Conservation (phyloP, 2,329 filamentous ascomycete species). For the Stemphylium lycopersici region DNA sequence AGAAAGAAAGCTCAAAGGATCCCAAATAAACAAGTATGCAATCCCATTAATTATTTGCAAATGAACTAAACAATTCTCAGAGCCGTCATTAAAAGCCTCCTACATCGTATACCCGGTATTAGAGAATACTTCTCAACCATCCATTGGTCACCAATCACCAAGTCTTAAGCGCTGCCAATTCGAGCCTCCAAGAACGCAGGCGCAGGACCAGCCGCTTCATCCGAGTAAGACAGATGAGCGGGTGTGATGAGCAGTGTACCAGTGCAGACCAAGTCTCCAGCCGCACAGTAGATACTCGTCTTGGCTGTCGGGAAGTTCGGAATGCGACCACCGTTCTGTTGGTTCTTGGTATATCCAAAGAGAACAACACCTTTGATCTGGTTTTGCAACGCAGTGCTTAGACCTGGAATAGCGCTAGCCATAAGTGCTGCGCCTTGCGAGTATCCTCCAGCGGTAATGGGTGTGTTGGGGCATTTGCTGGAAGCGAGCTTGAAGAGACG, state of each 20-base stretch:
- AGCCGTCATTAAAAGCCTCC: no score
- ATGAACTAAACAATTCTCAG: no score
- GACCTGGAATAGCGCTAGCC: conserved; percentile 34
- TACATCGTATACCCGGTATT: no score
- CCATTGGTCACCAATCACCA: no score
- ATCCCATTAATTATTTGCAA: no score
- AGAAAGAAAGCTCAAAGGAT: no score
- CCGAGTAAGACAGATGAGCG: conserved; percentile 38
- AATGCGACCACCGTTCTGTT: conserved; percentile 44
- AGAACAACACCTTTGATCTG: conserved; percentile 45
- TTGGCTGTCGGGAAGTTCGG: conserved; percentile 38
- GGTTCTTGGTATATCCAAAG: conserved; percentile 49
- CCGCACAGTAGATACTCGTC: conserved; percentile 42
- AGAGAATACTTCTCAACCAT: no score
- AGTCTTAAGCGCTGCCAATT: neutral
- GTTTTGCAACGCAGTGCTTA: conserved; percentile 32
- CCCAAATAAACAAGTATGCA: no score
- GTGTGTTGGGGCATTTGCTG: conserved; percentile 46
- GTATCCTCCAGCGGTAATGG: conserved; percentile 48
- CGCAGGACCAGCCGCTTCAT: conserved; percentile 28
- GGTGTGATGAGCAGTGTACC: conserved; percentile 39
- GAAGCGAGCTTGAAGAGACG: conserved; percentile 44
- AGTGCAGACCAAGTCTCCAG: conserved; percentile 40
- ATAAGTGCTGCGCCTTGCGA: conserved; percentile 49
- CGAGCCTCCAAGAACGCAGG: conserved; percentile 25